Evolutionary conservation across 345 rosid species (phyloP).

Genomic region (Linum usitatissimum): DNA sequence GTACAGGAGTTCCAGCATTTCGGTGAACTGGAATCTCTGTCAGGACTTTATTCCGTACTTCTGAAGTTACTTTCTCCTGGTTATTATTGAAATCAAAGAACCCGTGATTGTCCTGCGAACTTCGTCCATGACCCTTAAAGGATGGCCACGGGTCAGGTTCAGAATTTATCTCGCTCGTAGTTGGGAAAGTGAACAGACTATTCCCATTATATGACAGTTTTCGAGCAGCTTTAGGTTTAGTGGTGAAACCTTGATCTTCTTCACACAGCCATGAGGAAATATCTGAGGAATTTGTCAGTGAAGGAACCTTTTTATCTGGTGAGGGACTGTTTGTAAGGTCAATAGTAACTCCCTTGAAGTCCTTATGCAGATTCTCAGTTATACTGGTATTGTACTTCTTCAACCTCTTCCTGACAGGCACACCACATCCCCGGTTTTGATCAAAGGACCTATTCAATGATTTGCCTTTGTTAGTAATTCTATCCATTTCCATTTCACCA

Average conservation of each 20-base stretch:
- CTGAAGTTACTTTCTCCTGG: conserved; percentile 23
- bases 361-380: conserved; percentile 27
- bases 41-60: conserved; percentile 27
- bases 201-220: conserved; percentile 38
- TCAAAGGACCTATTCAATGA: conserved; percentile 17
- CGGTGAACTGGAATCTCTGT: conserved; percentile 30
- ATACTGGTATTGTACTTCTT: conserved; percentile 23
- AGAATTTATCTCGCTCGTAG: conserved; percentile 32
- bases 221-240: conserved; percentile 38
- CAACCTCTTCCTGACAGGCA: conserved; percentile 14
- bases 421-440: conserved; percentile 26
- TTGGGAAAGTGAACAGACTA: conserved; percentile 34
- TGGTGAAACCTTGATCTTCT: conserved; percentile 29
- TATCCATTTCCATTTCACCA: conserved; percentile 15
- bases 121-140: conserved; percentile 20
- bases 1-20: conserved; percentile 28
- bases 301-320: conserved; percentile 25
- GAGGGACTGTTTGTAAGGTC: conserved; percentile 28
- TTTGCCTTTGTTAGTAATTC: conserved; percentile 18
- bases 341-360: conserved; percentile 46
- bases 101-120: conserved; percentile 18
- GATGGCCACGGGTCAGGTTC: conserved; percentile 26
- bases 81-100: conserved; percentile 15
- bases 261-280: conserved; percentile 32
- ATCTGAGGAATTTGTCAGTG: conserved; percentile 21